A percentile compares a stretch with the other conserved stretches of the same genome.
Conservation (phyloP, 202 grass and related monocot species). For the Zoysia matrella region DNA sequence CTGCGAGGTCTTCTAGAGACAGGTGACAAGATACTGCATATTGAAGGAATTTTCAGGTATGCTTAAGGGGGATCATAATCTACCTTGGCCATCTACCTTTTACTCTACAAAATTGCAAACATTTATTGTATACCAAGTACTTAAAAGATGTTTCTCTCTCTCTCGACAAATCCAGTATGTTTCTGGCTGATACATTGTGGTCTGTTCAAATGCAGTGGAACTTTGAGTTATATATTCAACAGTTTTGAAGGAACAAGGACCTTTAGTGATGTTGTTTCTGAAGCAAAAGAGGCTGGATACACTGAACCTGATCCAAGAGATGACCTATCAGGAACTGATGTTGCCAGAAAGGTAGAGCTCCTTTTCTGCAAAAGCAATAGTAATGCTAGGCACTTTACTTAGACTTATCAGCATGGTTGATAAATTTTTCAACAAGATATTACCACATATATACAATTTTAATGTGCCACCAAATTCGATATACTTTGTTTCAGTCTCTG, state of each 20-base stretch:
- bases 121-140: not conserved
- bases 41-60: conserved; percentile 98
- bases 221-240: conserved; percentile 99
- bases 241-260: conserved; percentile 79
- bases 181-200: conserved; percentile 25
- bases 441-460: too few species aligned
- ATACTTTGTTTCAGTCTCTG: too few species aligned
- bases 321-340: conserved; percentile 99
- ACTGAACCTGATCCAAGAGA: conserved; percentile 99
- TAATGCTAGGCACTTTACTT: conserved; percentile 8
- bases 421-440: too few species aligned
- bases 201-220: conserved; percentile 72
- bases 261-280: conserved; percentile 86
- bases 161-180: conserved; percentile 27
- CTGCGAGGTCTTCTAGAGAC: conserved; percentile 89
- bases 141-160: conserved; percentile 12
- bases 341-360: conserved; percentile 86
- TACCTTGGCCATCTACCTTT: not conserved
- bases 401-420: not conserved
- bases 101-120: too few species aligned
- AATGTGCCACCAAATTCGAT: too few species aligned
- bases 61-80: conserved; percentile 18
- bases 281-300: conserved; percentile 94
- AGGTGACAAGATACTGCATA: conserved; percentile 87
- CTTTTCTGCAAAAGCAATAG: conserved; percentile 18